Evolutionary conservation across 1,139 yeast genomes (phyloP).

Genomic region (Saccharomyces pastorianus): DNA sequence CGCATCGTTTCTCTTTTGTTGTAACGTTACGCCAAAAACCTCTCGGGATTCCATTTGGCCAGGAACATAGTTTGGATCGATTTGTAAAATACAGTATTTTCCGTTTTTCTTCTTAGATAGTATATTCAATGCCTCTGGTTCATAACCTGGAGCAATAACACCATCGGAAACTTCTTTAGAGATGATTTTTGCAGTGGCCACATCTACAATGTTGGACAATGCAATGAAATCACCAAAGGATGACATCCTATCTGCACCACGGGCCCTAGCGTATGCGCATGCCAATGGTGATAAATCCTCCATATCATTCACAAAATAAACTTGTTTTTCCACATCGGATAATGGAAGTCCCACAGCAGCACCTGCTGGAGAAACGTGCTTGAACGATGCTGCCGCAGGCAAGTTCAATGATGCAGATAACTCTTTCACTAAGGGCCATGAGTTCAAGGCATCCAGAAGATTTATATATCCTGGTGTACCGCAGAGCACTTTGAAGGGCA

Average conservation of each 20-base stretch:
- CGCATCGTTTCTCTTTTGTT: slow-evolving; percentile 97
- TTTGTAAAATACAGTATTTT: slow-evolving; percentile 90
- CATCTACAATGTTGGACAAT: slow-evolving; percentile 87
- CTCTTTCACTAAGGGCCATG: slow-evolving; percentile 98
- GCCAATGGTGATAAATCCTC: slow-evolving; percentile 95
- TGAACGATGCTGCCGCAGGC: slow-evolving; percentile 98
- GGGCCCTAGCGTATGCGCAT: slow-evolving; percentile 96
- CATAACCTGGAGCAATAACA: slow-evolving; percentile 95
- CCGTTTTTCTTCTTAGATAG: slow-evolving; percentile 92
- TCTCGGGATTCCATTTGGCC: slow-evolving; percentile 79
- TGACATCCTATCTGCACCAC: slow-evolving; percentile 99
- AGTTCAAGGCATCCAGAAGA: slow-evolving; percentile 88
- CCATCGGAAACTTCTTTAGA: slow-evolving; percentile 97
- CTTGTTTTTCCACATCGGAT: slow-evolving; percentile 82
- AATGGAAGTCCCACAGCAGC: slow-evolving; percentile 95
- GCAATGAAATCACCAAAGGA: slow-evolving; percentile 98
- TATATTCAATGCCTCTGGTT: slow-evolving; percentile 82
- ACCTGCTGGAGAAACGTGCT: slow-evolving; percentile 98
- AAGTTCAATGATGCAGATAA: slow-evolving; percentile 85
- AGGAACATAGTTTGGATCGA: slow-evolving; percentile 89
- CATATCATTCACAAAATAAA: slow-evolving; percentile 89
- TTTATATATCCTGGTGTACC: slow-evolving; percentile 98
- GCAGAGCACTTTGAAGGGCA: slow-evolving; percentile 86
- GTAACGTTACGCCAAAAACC: slow-evolving; percentile 89
- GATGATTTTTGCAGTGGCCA: slow-evolving; percentile 93